Evolutionary conservation across 2,329 filamentous ascomycete species (phyloP).

Genomic region (Ciborinia camelliae): DNA sequence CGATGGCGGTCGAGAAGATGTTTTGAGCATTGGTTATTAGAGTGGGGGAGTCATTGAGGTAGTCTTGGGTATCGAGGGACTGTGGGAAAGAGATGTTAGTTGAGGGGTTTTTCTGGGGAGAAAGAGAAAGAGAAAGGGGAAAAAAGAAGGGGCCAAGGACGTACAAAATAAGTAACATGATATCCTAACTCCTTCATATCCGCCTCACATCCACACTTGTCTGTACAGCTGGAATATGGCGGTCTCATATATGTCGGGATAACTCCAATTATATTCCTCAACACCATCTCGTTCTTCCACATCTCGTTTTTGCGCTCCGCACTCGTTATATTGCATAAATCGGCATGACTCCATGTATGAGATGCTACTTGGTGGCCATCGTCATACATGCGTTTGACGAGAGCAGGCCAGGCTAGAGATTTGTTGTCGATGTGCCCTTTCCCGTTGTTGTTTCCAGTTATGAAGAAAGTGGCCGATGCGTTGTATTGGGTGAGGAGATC

Average conservation of each 20-base stretch:
- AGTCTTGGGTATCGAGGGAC: constrained; percentile 48
- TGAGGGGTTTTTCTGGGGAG: too few species aligned
- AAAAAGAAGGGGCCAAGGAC: background rate
- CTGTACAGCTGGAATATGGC: constrained; percentile 45
- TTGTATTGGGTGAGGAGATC: constrained; percentile 57
- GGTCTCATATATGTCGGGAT: constrained; percentile 52
- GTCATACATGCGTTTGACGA: constrained; percentile 29
- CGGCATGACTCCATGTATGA: constrained; percentile 53
- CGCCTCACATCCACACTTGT: constrained; percentile 37
- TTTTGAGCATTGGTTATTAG: constrained; percentile 46
- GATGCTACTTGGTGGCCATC: constrained; percentile 59
- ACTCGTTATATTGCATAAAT: constrained; percentile 44
- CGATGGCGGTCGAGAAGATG: constrained; percentile 32
- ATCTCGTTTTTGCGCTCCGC: constrained; percentile 47
- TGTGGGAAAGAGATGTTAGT: constrained; percentile 6
- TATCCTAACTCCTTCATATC: constrained; percentile 44
- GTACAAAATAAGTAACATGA: constrained; percentile 47
- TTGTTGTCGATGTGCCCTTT: constrained; percentile 55
- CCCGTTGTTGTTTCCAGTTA: constrained; percentile 44
- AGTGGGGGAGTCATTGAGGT: constrained; percentile 43
- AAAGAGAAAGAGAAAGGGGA: background rate
- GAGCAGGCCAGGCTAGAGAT: constrained; percentile 42
- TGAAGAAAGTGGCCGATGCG: constrained; percentile 60
- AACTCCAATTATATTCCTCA: constrained; percentile 52
- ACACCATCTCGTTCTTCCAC: constrained; percentile 51